Base-by-base conservation (phyloP, 2,329 filamentous ascomycete genomes). In the Penicillium hordei region DNA sequence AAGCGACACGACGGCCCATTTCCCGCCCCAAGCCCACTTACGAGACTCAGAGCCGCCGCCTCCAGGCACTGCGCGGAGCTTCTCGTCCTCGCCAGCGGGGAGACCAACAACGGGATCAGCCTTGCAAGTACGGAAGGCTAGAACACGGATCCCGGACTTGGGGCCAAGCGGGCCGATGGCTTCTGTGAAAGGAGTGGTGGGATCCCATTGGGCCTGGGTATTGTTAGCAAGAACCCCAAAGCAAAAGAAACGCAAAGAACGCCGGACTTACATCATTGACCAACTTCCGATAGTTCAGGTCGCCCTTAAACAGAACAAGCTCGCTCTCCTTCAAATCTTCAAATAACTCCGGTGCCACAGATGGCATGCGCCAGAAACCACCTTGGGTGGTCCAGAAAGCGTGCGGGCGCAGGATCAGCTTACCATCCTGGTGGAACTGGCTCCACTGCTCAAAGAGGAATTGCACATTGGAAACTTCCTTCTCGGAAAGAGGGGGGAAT, bases 301-400 rank as follows among this genome's bases (percentile, higher is more conserved):
- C 94, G 3, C 94, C 94, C 81, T 99, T 99, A 81, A 97, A 97
- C 55, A 99, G 86, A 13, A 96, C 91, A 19, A 99, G 81, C 73
- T 96, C 90, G 64, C 89, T 90, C 60, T 86, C 78, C 79, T 92
- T 88, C 55, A 99, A 77, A 70, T 97, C 93, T 7, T 90, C 83
- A 52, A 86, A 83, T 13, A 99, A 78, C 29, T 83, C 82, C 3
- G 85, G 83, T 1, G 86, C 90, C 25, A 85, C 81, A 15, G 80
- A 75, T 0, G 93, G 92, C 58, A 99, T 75, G 33, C 92, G 84
- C 93, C 94, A 97, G 78, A 89, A 99, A 70, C 90, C 91, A 3
- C 91, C 91, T 0, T 83, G 86, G 13, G 89, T 84, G 0, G 93
- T 97, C 94, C 94, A 99, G 82, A 97, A 97, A 27, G 83, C 75